Conservation (phyloP, 768 basidiomycete species). For the Hortiboletus flavorubellus region DNA sequence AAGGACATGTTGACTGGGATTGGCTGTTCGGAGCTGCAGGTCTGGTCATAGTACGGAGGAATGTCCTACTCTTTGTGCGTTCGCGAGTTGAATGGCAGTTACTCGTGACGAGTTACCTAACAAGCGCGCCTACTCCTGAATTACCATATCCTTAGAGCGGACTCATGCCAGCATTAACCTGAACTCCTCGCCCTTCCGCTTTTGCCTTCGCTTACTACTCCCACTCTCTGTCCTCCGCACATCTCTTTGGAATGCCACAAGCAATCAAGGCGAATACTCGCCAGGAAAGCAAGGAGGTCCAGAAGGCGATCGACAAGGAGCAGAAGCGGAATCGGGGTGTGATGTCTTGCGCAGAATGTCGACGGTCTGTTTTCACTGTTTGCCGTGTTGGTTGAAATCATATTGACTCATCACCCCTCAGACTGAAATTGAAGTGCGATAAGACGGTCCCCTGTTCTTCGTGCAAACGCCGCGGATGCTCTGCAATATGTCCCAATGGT, state of each 20-base stretch:
- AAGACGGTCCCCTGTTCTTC: slow-evolving; percentile 57
- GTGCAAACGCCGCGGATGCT: slow-evolving; percentile 72
- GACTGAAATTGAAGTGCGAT: slow-evolving; percentile 72
- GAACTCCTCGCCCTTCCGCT: neutral
- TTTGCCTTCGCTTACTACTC: neutral
- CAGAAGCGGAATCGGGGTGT: slow-evolving; percentile 58
- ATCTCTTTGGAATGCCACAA: slow-evolving; percentile 43
- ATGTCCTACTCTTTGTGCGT: too few species aligned
- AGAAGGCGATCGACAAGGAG: slow-evolving; percentile 61
- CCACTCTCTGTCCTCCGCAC: neutral
- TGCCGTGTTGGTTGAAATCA: neutral
- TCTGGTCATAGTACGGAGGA: neutral
- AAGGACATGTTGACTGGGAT: neutral
- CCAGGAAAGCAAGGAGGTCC: slow-evolving; percentile 32
- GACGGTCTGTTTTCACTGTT: slow-evolving; percentile 41
- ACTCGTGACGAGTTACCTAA: slow-evolving; percentile 8
- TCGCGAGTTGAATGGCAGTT: neutral
- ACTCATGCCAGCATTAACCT: slow-evolving; percentile 5
- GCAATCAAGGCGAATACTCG: slow-evolving; percentile 45
- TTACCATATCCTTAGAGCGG: slow-evolving; percentile 4
- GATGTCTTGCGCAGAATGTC: slow-evolving; percentile 57
- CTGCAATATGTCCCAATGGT: slow-evolving; percentile 74
- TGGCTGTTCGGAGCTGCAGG: neutral
- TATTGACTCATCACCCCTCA: slow-evolving; percentile 19
- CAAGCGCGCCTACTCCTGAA: neutral